phyloP scores from a whole-genome alignment of 768 basidiomycete species.

The Porpolomopsis calyptriformis region DNA sequence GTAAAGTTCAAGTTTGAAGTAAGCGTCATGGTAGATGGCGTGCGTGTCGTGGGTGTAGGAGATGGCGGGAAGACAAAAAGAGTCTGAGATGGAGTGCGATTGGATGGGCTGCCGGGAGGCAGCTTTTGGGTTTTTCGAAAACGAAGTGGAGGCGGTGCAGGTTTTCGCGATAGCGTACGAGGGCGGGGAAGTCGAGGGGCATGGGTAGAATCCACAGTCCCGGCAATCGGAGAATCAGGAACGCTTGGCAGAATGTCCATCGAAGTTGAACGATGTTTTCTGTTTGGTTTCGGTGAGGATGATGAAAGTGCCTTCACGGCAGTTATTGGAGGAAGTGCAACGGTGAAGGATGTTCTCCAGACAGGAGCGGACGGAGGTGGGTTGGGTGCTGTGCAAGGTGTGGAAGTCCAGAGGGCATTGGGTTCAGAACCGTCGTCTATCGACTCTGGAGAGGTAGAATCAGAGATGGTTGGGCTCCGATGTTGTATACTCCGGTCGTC shows the following conservation, averaged over 20 bases:
- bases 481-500: slow-evolving; percentile 25
- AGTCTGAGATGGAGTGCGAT: slow-evolving; percentile 62
- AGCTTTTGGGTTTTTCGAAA: slow-evolving; percentile 27
- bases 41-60: slow-evolving; percentile 45
- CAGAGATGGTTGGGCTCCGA: slow-evolving; percentile 25
- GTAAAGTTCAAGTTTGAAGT: slow-evolving; percentile 44
- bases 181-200: slow-evolving; percentile 31
- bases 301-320: slow-evolving; percentile 34
- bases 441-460: slow-evolving; percentile 33
- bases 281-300: slow-evolving; percentile 25
- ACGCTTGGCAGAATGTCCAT: slow-evolving; percentile 58
- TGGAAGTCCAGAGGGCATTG: slow-evolving; percentile 2
- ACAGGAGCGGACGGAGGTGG: slow-evolving; percentile 47
- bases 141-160: slow-evolving; percentile 46
- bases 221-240: slow-evolving; percentile 59
- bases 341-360: slow-evolving; percentile 48
- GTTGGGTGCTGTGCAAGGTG: slow-evolving; percentile 15
- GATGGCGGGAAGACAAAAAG: slow-evolving; percentile 83
- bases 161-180: slow-evolving; percentile 46
- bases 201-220: slow-evolving; percentile 29
- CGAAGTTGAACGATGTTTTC: slow-evolving; percentile 51
- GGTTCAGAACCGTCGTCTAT: slow-evolving; percentile 28
- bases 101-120: slow-evolving; percentile 2
- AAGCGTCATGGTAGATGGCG: slow-evolving; percentile 75
- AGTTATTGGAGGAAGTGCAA: slow-evolving; percentile 42